phyloP scores from a whole-genome alignment of 2,329 filamentous ascomycete genomes.

The Trichoderma afroharzianum region DNA sequence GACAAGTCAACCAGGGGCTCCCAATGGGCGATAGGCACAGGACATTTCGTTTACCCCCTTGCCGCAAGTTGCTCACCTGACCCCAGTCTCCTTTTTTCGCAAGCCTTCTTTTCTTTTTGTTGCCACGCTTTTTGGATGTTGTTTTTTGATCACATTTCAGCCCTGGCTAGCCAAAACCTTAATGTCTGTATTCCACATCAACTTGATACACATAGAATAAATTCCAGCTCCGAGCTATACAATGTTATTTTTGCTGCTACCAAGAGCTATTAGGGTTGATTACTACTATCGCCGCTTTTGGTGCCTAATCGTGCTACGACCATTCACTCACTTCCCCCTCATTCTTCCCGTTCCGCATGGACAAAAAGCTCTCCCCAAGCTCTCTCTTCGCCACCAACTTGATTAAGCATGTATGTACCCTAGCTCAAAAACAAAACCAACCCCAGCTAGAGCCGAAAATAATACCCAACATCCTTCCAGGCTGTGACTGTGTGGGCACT shows the following conservation, averaged over 20 bases:
- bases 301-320: background rate
- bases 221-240: background rate
- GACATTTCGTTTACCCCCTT: background rate
- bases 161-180: constrained; percentile 1
- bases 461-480: background rate
- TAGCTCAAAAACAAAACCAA: background rate
- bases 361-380: background rate
- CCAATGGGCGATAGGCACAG: background rate
- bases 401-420: background rate
- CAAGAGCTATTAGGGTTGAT: background rate
- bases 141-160: background rate
- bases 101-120: background rate
- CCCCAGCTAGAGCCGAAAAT: background rate
- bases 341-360: background rate
- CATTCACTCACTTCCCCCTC: background rate
- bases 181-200: background rate
- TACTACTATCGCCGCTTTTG: background rate
- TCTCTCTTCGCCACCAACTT: background rate
- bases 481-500: background rate
- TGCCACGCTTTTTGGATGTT: background rate
- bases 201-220: background rate
- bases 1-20: background rate
- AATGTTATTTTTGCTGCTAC: background rate
- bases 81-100: background rate
- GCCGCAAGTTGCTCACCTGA: constrained; percentile 8